Conservation (phyloP, 2,329 filamentous ascomycete species). For the Aspergillus puulaauensis region DNA sequence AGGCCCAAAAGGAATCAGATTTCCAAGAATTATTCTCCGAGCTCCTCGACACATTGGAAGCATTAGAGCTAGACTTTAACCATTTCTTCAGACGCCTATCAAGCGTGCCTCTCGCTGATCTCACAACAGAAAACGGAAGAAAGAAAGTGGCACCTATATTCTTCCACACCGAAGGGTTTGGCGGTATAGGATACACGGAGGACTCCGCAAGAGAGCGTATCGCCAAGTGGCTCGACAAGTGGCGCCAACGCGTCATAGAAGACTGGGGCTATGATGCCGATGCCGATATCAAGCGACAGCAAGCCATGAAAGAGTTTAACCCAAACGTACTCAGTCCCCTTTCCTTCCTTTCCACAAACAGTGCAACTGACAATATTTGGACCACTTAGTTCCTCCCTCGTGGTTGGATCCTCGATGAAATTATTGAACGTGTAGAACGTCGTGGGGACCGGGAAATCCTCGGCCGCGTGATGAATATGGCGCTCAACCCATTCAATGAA, state of each 20-base stretch:
- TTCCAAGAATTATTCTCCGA: conserved; percentile 82
- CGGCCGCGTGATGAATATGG: conserved; percentile 76
- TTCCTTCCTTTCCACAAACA: neutral
- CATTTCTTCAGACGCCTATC: conserved; percentile 86
- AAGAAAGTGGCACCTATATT: conserved; percentile 69
- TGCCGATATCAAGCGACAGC: conserved; percentile 60
- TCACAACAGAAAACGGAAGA: conserved; percentile 65
- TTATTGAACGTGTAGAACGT: conserved; percentile 86
- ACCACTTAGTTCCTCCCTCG: conserved; percentile 70
- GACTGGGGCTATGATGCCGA: conserved; percentile 66
- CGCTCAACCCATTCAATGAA: conserved; percentile 81
- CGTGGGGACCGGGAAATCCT: conserved; percentile 78
- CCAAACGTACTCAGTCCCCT: conserved; percentile 59
- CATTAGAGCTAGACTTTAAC: conserved; percentile 85
- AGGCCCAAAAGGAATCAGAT: conserved; percentile 66
- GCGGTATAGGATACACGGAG: conserved; percentile 59
- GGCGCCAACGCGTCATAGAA: conserved; percentile 68
- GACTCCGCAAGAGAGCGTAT: conserved; percentile 66
- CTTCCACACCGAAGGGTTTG: conserved; percentile 73
- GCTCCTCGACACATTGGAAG: conserved; percentile 76
- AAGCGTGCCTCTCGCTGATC: conserved; percentile 58
- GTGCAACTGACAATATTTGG: neutral
- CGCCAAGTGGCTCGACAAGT: conserved; percentile 77
- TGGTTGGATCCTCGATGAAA: conserved; percentile 88
- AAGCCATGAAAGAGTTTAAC: conserved; percentile 80